Evolutionary conservation across 257 asterid genomes (phyloP).

Genomic region (Ophiorrhiza pumila): DNA sequence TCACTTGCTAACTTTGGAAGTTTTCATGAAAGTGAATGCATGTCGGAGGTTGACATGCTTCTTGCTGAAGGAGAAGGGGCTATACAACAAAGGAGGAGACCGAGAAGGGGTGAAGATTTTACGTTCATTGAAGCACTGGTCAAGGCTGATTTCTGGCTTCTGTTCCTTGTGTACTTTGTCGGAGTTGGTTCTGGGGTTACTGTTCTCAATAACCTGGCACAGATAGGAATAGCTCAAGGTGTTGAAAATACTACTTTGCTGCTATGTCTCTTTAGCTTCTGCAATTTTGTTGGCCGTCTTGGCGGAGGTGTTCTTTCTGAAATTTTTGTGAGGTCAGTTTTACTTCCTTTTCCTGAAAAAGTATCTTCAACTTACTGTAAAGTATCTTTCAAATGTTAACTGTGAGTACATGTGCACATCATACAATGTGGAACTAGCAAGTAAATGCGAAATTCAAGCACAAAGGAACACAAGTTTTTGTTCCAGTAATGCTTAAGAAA

Average conservation of each 20-base stretch:
- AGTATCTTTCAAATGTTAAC: neutral
- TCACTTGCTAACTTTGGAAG: constrained; percentile 35
- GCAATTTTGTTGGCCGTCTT: constrained; percentile 70
- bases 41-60: constrained; percentile 51
- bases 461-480: neutral
- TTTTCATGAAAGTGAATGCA: constrained; percentile 31
- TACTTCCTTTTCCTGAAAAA: neutral
- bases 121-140: constrained; percentile 51
- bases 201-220: constrained; percentile 74
- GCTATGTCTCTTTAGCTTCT: constrained; percentile 62
- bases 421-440: neutral
- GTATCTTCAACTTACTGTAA: neutral
- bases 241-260: constrained; percentile 52
- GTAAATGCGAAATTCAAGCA: neutral
- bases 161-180: constrained; percentile 56
- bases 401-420: neutral
- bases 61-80: constrained; percentile 68
- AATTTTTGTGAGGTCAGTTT: constrained; percentile 50
- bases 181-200: constrained; percentile 79
- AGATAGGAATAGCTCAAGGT: constrained; percentile 58
- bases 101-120: constrained; percentile 73
- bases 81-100: constrained; percentile 47
- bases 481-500: neutral
- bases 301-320: constrained; percentile 79
- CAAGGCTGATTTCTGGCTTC: constrained; percentile 79